Evolutionary conservation across 2,329 filamentous ascomycete species (phyloP), one percentile per base, ranked within the genome.

Genomic region (Claviceps paspali): DNA sequence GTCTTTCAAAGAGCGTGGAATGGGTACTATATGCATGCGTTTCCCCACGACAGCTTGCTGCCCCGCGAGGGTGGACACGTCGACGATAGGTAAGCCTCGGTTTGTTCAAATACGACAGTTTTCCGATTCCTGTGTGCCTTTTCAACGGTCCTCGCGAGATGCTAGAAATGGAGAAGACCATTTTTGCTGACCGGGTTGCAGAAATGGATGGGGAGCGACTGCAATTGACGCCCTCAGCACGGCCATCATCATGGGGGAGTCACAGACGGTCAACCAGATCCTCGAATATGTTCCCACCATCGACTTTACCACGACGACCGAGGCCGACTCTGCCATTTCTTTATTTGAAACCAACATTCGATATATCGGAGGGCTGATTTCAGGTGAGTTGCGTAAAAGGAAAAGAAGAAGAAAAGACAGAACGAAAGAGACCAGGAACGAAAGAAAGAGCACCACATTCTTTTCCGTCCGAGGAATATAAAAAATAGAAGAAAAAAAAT

Each of bases 311-410:
- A 61, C 65, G 8, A 82, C 79, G 1, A 41, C 43, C 3, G 43
- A 43, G 31, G 40, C 27, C 2, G 50, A 63, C 2, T 56, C 63
- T 1, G 56, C 64, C 7, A 74, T 93, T 35, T 87, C 80, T 23
- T 58, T 94, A 7, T 94, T 94, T 50, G 86, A 94, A 57, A 92
- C 84, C 0, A 94, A 84, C 0, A 93, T 94, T 51, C 77, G 86
- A 19, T 93, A 93, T 49, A 62, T 94, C 1, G 86, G 75, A 7
- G 86, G 85, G 14, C 65, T 94, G 48, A 52, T 94, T 6, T 81
- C 84, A 3, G 82, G 78, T 70, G 46, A 6, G 46, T 29, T 29
- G n/a, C n/a, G 26, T 28, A 6, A 14, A 28, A 5, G 5, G 26
- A 12, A 3, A 27, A 5, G 23, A 6, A n/a, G 24, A 27, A n/a